Evolutionary conservation across 352 stramenopile genomes (phyloP).

Genomic region (Poterioochromonas sp.): DNA sequence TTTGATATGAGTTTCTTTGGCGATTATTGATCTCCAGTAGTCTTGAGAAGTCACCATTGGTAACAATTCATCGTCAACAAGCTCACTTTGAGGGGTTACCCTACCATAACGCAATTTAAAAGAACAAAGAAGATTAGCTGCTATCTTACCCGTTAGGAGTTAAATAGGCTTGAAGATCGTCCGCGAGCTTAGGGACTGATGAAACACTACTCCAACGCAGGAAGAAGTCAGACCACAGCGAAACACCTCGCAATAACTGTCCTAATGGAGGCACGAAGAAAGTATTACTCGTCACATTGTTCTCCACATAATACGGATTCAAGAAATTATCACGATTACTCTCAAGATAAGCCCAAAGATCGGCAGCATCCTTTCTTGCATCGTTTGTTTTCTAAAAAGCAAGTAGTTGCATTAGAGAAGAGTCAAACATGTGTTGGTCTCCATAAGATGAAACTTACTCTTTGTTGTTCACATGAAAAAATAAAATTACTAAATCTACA

Average conservation of each 20-base stretch:
- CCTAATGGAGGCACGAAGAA: neutral
- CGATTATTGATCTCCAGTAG: too few relatives aligned
- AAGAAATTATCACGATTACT: neutral
- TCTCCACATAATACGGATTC: neutral
- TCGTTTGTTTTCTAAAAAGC: neutral
- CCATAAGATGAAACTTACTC: neutral
- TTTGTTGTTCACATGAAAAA: constrained; percentile 64
- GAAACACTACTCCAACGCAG: neutral
- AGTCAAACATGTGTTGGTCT: neutral
- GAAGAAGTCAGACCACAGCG: constrained; percentile 13
- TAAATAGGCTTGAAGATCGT: too few relatives aligned
- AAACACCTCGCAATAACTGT: constrained; percentile 1
- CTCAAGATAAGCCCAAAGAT: constrained; percentile 5
- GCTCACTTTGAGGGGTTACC: too few relatives aligned
- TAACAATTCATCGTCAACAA: too few relatives aligned
- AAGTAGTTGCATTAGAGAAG: neutral
- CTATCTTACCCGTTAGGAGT: too few relatives aligned
- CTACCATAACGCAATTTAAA: too few relatives aligned
- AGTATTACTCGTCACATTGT: neutral
- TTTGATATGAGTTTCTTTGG: too few relatives aligned
- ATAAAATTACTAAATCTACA: constrained; percentile 69
- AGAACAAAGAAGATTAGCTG: too few relatives aligned
- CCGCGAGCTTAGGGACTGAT: neutral
- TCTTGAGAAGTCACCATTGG: too few relatives aligned
- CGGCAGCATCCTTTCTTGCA: neutral